These are phyloP conservation scores for Silene coronaria DNA, from an alignment of 179 eudicot genomes.

Conservation along the genomic window DNA sequence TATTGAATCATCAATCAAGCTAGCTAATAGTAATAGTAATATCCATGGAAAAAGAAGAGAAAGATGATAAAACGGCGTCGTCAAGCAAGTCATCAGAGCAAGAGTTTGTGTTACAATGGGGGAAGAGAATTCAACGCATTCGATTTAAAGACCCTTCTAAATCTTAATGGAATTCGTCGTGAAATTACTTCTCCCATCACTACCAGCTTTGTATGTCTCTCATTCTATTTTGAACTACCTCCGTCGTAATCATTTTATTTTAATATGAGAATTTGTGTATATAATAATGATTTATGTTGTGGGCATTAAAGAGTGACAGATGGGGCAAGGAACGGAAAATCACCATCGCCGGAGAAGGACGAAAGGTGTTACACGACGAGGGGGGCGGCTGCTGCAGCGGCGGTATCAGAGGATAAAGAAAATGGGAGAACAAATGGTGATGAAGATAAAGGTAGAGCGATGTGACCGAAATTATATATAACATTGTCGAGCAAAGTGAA, in stretches of 20 bases:
- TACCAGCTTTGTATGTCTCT: conserved; percentile 16
- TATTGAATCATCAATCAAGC: too few species aligned
- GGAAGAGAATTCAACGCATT: conserved; percentile 50
- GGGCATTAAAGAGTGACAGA: conserved; percentile 32
- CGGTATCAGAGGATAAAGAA: conserved; percentile 19
- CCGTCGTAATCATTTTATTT: conserved; percentile 24
- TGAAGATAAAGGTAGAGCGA: conserved; percentile 22
- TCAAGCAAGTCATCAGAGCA: conserved; percentile 28
- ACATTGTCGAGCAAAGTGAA: conserved; percentile 36
- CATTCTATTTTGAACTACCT: conserved; percentile 26
- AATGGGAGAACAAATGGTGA: conserved; percentile 23
- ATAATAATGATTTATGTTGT: neutral
- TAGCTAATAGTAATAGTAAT: too few species aligned
- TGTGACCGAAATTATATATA: conserved; percentile 27
- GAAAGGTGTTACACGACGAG: conserved; percentile 54
- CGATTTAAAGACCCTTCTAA: conserved; percentile 36
- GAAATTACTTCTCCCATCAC: conserved; percentile 33
- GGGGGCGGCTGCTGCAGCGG: conserved; percentile 41
- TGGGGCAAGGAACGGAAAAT: conserved; percentile 24
- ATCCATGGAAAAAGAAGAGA: conserved; percentile 47
- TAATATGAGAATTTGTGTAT: too few species aligned
- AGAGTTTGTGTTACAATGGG: conserved; percentile 57
- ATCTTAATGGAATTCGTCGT: conserved; percentile 35
- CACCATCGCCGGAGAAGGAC: conserved; percentile 49
- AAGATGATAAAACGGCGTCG: conserved; percentile 16